Evolutionary conservation across 140 eudicot genomes (phyloP), one percentile per base, ranked within the genome.

Genomic region (Anethum foeniculum): DNA sequence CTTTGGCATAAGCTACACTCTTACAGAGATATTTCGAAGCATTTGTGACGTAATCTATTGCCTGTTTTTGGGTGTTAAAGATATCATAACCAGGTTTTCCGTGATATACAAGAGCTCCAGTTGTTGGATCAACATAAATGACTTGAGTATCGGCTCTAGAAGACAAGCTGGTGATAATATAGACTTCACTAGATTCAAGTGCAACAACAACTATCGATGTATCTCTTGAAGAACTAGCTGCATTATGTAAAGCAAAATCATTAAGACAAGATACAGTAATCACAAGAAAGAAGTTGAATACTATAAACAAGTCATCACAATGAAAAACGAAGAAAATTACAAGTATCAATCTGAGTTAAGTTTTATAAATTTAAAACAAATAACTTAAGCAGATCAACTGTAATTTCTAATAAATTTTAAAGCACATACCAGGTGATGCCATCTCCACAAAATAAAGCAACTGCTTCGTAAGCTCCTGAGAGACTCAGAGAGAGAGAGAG

Each of bases 111-210:
- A 95, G 96, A 49, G 88, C 91, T 73, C 97, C 99, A 46, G 97
- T 88, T 11, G 99, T 88, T 5, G 99, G 99, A 84, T 95, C 99
- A 74, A 95, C 86, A 80, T 88, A 91, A 72, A 95, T 91, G 81
- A 95, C 91, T 79, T 93, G 97, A 71, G 97, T 92, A 82, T 93
- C 97, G 39, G 81, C 54, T 72, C 91, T 85, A 34, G 89, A 85
- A 43, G 85, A 95, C 87, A 93, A 82, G 80, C 97, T 89, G 76
- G 80, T 87, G 56, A 93, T 78, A 76, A 95, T 89, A 83, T 86
- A 93, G 41, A 88, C 91, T 85, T 95, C 99, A 78, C 86, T 77
- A 46, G 92, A 80, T 41, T 88, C 89, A 79, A 95, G 83, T 43
- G 92, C 84, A 75, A 90, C 81, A 74, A 93, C 91, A 75, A 91